phyloP scores from a whole-genome alignment of 1,284 basidiomycete genomes.

The Stereum hirsutum region DNA sequence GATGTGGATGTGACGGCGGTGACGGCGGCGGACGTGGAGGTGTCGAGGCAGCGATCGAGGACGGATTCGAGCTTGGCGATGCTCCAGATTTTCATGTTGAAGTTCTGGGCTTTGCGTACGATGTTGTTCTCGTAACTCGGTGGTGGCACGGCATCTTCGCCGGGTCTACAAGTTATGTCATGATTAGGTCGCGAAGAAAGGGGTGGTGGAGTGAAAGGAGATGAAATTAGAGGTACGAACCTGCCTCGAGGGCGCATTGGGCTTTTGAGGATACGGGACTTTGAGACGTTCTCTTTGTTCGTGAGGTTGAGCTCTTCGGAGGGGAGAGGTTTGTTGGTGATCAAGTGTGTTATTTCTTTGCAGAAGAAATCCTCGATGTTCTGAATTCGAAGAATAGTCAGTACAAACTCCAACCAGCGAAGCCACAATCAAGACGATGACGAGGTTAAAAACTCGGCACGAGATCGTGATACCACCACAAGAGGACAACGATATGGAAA shows the following conservation, averaged over 20 bases:
- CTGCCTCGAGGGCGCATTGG: conserved; percentile 52
- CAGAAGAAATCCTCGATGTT: conserved; percentile 83
- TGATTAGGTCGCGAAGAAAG: neutral
- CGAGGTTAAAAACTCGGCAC: no score
- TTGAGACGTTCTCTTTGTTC: conserved; percentile 57
- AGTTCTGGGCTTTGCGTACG: conserved; percentile 66
- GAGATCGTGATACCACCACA: no score
- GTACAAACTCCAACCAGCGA: no score
- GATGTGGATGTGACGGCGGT: conserved; percentile 12
- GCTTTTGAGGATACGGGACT: conserved; percentile 36
- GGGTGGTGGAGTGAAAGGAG: neutral
- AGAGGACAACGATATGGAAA: conserved; percentile 6
- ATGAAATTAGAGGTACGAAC: conserved; percentile 25
- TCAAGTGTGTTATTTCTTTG: conserved; percentile 75
- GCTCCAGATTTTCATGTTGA: conserved; percentile 88
- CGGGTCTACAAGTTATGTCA: conserved; percentile 5
- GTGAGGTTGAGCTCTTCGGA: conserved; percentile 27
- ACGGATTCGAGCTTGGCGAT: conserved; percentile 69
- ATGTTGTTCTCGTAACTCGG: conserved; percentile 32
- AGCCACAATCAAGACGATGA: no score
- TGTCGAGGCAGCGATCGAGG: conserved; percentile 47
- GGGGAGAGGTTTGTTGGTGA: conserved; percentile 47
- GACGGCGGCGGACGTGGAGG: conserved; percentile 19
- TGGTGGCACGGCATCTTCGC: conserved; percentile 13
- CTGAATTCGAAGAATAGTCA: no score